Evolutionary conservation across 2,329 filamentous ascomycete genomes (phyloP).

Genomic region (Paraphaeosphaeria sporulosa): DNA sequence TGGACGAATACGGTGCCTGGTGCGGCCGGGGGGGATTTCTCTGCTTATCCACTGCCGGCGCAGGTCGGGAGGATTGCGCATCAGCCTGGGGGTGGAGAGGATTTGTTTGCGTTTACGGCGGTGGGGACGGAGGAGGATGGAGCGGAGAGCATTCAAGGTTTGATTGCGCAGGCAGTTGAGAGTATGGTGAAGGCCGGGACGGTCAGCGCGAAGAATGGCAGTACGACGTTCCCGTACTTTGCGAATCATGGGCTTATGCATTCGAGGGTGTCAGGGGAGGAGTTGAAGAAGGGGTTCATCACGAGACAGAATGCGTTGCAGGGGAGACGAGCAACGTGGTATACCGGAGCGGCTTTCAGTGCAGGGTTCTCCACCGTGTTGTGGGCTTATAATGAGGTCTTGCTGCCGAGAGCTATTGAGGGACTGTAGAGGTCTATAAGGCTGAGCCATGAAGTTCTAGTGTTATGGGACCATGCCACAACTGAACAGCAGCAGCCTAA

Average conservation of each 20-base stretch:
- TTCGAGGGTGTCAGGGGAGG: slow-evolving; percentile 5
- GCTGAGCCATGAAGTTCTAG: neutral
- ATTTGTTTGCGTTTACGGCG: slow-evolving; percentile 8
- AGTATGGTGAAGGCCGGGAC: slow-evolving; percentile 5
- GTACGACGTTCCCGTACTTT: neutral
- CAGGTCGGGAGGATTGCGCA: slow-evolving; percentile 10
- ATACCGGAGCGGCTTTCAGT: slow-evolving; percentile 4
- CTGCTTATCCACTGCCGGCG: slow-evolving; percentile 1
- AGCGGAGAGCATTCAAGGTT: slow-evolving; percentile 3
- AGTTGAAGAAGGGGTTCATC: slow-evolving; percentile 8
- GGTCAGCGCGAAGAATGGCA: neutral
- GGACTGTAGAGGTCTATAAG: neutral
- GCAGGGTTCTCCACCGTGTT: slow-evolving; percentile 6
- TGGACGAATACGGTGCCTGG: slow-evolving; percentile 6
- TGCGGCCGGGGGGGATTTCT: neutral
- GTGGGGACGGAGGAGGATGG: slow-evolving; percentile 4
- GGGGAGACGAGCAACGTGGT: slow-evolving; percentile 7
- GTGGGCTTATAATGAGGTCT: slow-evolving; percentile 9
- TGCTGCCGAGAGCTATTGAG: slow-evolving; percentile 1
- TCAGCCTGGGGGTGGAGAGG: neutral
- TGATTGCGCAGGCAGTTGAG: slow-evolving; percentile 8
- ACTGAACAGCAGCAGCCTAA: neutral
- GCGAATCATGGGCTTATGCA: slow-evolving; percentile 10
- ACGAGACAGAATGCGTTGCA: slow-evolving; percentile 5
- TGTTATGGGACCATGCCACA: neutral